Conservation (phyloP, 352 stramenopile genomes). For the Aphanomyces euteiches region DNA sequence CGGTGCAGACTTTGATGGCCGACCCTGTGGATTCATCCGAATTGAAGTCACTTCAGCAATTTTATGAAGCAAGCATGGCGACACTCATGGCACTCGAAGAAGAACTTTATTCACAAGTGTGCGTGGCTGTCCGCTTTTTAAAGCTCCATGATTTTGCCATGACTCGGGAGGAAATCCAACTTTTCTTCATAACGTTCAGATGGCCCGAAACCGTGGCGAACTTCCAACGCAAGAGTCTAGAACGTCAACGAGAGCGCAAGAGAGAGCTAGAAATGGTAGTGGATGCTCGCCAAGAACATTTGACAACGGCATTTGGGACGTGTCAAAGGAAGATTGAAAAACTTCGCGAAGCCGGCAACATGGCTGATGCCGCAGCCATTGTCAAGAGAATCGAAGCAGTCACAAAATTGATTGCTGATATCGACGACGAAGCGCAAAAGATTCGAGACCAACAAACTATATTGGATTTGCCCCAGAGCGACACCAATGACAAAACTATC, state of each 20-base stretch:
- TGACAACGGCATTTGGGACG: conserved; percentile 67
- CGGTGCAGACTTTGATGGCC: conserved; percentile 79
- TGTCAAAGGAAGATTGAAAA: conserved; percentile 88
- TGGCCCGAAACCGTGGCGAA: conserved; percentile 90
- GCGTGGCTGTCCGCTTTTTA: conserved; percentile 80
- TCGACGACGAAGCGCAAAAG: conserved; percentile 71
- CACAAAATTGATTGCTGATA: conserved; percentile 75
- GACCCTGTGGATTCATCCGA: conserved; percentile 88
- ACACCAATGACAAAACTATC: conserved; percentile 75
- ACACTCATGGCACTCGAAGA: conserved; percentile 65
- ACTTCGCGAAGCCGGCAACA: conserved; percentile 83
- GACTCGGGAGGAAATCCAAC: conserved; percentile 84
- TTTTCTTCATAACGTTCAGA: conserved; percentile 86
- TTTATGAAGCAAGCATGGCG: conserved; percentile 70
- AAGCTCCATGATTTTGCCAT: conserved; percentile 85
- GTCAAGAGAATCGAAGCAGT: conserved; percentile 76
- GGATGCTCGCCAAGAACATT: conserved; percentile 85
- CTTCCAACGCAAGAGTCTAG: conserved; percentile 88
- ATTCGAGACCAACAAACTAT: conserved; percentile 87
- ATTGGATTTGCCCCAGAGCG: conserved; percentile 70
- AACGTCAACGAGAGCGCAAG: conserved; percentile 87
- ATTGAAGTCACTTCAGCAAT: conserved; percentile 84
- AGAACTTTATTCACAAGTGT: conserved; percentile 75
- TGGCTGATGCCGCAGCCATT: conserved; percentile 72
- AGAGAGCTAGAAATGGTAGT: conserved; percentile 86